Conservation (phyloP, 805 yeast genomes). For the Hanseniaspora pseudoguilliermondii region DNA sequence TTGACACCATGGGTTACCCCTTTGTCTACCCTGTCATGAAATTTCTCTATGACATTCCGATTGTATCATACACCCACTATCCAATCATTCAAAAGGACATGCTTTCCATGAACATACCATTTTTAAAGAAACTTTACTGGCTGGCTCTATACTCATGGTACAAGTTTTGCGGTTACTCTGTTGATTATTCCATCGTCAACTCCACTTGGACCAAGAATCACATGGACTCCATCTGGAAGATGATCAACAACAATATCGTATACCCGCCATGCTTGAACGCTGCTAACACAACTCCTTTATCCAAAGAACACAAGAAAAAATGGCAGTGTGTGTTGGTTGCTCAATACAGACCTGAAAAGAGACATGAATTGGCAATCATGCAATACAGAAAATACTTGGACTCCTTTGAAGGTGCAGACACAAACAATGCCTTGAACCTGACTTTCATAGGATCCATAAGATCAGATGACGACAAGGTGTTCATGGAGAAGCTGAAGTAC, state of each 20-base stretch:
- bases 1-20: slow-evolving; percentile 92
- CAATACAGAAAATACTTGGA: slow-evolving; percentile 49
- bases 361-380: slow-evolving; percentile 58
- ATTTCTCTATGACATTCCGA: slow-evolving; percentile 51
- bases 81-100: slow-evolving; percentile 84
- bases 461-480: slow-evolving; percentile 47
- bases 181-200: slow-evolving; percentile 57
- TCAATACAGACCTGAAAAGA: slow-evolving; percentile 90
- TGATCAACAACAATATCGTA: slow-evolving; percentile 34
- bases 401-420: neutral
- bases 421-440: slow-evolving; percentile 36
- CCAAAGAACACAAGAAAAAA: slow-evolving; percentile 25
- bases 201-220: slow-evolving; percentile 89
- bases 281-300: slow-evolving; percentile 14
- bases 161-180: slow-evolving; percentile 51
- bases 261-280: slow-evolving; percentile 75
- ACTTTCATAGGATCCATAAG: slow-evolving; percentile 79
- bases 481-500: slow-evolving; percentile 38
- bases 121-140: slow-evolving; percentile 58
- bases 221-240: slow-evolving; percentile 50
- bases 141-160: slow-evolving; percentile 48
- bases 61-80: slow-evolving; percentile 83
- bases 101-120: slow-evolving; percentile 40
- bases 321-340: slow-evolving; percentile 42
- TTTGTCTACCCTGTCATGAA: slow-evolving; percentile 62